A percentile compares a stretch with the other conserved stretches of the same genome.
Evolutionary conservation across 1,284 basidiomycete species (phyloP).

Genomic region (Ceratobasidium sp.): DNA sequence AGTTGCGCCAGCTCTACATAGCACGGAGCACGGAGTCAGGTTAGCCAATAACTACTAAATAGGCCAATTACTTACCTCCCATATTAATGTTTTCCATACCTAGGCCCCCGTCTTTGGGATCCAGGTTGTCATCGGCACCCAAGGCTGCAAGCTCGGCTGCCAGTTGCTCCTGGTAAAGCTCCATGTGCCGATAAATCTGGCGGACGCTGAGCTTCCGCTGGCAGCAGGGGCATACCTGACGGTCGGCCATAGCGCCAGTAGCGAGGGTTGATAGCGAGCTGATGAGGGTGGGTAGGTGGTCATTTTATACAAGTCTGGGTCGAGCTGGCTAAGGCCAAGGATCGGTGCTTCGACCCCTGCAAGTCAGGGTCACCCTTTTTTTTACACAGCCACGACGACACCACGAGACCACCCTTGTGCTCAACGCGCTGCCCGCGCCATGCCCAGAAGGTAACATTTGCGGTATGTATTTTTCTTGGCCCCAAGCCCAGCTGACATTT

Average conservation of each 20-base stretch:
- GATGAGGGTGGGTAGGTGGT: too few relatives aligned
- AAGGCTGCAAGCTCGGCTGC: background rate
- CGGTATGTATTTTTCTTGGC: too few relatives aligned
- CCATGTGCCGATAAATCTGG: constrained; percentile 9
- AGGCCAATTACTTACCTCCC: background rate
- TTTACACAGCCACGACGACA: too few relatives aligned
- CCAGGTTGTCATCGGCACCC: background rate
- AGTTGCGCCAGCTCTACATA: background rate
- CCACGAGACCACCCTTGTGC: too few relatives aligned
- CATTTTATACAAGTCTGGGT: too few relatives aligned
- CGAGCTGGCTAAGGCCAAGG: background rate
- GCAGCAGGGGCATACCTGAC: background rate
- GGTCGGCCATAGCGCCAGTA: background rate
- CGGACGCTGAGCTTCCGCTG: background rate
- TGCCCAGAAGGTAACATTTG: too few relatives aligned
- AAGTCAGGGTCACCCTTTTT: too few relatives aligned
- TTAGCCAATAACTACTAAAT: background rate
- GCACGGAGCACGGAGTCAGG: too few relatives aligned
- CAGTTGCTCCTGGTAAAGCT: background rate
- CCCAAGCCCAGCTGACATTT: too few relatives aligned
- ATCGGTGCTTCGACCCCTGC: background rate
- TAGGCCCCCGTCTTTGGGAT: background rate
- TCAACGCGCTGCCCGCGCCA: too few relatives aligned
- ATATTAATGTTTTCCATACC: background rate
- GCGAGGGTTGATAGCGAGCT: background rate